Percentiles rank a stretch among this genome's conserved stretches.
phyloP scores from a whole-genome alignment of 495 filamentous ascomycete genomes.

The Paragyromitra xinjiangensis region DNA sequence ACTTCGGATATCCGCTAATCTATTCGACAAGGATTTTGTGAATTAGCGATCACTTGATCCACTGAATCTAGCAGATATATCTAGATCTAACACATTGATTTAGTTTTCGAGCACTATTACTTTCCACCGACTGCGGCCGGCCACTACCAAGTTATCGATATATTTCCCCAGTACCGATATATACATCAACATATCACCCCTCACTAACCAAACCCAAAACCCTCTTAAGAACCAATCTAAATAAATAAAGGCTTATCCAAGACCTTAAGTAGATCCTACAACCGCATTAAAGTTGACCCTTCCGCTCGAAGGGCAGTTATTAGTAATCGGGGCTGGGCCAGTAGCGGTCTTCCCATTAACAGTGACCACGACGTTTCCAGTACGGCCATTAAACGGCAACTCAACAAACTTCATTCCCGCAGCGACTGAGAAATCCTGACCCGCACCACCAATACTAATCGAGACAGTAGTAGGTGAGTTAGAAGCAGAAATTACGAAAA shows the following conservation, averaged over 20 bases:
- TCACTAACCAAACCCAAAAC: too few species aligned
- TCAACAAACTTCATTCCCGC: slow-evolving; percentile 65
- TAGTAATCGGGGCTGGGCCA: slow-evolving; percentile 63
- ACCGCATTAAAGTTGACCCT: slow-evolving; percentile 67
- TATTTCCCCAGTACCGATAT: too few species aligned
- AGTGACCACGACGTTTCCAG: slow-evolving; percentile 65
- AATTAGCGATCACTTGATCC: too few species aligned
- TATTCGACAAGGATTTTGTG: too few species aligned
- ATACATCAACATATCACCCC: too few species aligned
- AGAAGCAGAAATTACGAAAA: slow-evolving; percentile 62
- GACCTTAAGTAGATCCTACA: slow-evolving; percentile 59
- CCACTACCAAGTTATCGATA: too few species aligned
- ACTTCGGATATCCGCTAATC: too few species aligned
- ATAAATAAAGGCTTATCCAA: neutral
- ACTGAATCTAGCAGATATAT: too few species aligned
- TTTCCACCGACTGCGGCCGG: too few species aligned
- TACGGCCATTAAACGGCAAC: slow-evolving; percentile 63
- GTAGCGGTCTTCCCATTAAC: slow-evolving; percentile 60
- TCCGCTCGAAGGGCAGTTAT: slow-evolving; percentile 61
- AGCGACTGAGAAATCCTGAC: slow-evolving; percentile 60
- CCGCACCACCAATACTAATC: slow-evolving; percentile 64
- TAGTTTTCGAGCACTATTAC: too few species aligned
- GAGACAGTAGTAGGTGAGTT: slow-evolving; percentile 59
- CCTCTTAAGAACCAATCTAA: neutral
- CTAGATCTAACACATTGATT: too few species aligned